These are phyloP conservation scores for Corynascus novoguineensis DNA, from an alignment of 495 filamentous ascomycete genomes.

Conservation along the genomic window DNA sequence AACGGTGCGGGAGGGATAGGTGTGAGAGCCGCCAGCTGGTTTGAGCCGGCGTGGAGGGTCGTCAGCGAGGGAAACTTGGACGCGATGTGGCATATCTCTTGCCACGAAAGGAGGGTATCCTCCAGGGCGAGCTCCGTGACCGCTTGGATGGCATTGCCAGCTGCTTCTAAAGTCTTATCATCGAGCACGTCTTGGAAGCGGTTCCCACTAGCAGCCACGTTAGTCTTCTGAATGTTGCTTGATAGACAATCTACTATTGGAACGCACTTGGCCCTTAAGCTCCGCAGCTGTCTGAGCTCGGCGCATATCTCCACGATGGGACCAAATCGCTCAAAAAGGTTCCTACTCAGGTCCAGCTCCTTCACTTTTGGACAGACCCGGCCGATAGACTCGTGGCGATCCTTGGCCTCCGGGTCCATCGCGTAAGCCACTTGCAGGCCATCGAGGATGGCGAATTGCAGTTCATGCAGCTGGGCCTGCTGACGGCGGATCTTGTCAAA, in stretches of 20 bases:
- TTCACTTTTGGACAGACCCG: slow-evolving; percentile 58
- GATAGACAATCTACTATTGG: slow-evolving; percentile 4
- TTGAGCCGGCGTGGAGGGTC: slow-evolving; percentile 48
- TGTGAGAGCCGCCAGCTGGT: slow-evolving; percentile 42
- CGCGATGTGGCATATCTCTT: slow-evolving; percentile 52
- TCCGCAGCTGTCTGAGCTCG: slow-evolving; percentile 55
- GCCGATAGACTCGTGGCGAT: slow-evolving; percentile 33
- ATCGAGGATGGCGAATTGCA: slow-evolving; percentile 79
- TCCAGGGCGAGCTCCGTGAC: slow-evolving; percentile 68
- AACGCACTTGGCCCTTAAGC: slow-evolving; percentile 65
- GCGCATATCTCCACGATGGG: slow-evolving; percentile 65
- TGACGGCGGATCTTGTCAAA: slow-evolving; percentile 87
- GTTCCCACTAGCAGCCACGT: slow-evolving; percentile 57
- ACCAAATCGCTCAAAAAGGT: slow-evolving; percentile 62
- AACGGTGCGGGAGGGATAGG: slow-evolving; percentile 45
- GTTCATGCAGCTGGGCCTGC: slow-evolving; percentile 68
- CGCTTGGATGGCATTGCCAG: slow-evolving; percentile 42
- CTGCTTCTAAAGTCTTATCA: slow-evolving; percentile 31
- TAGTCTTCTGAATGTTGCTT: slow-evolving; percentile 35
- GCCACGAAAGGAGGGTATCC: slow-evolving; percentile 66
- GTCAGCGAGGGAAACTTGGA: slow-evolving; percentile 56
- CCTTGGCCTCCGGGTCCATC: slow-evolving; percentile 29
- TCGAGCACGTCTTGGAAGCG: slow-evolving; percentile 52
- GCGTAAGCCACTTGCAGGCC: slow-evolving; percentile 54
- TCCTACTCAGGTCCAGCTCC: slow-evolving; percentile 83